Base-by-base conservation (phyloP, 768 basidiomycete species). In the Leccinum fibrillosum region DNA sequence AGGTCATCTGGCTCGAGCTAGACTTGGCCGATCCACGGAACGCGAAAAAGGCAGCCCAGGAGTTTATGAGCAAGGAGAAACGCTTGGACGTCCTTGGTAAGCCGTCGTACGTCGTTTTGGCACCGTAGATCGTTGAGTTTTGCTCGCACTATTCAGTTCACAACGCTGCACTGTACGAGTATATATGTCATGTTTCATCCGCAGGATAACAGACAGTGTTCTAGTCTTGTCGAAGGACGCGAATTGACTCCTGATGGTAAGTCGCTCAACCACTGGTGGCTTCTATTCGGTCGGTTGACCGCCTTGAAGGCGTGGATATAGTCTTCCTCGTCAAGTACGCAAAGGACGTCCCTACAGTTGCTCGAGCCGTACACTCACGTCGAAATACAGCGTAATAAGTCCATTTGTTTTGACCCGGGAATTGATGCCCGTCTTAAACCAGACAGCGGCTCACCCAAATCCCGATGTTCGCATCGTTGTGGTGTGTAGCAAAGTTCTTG, bases 401-500 rank as follows among this genome's bases (percentile, higher is more conserved):
- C 84, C 84, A 68, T 66, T 83, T 55, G 76, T 81, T 13, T 78
- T 88, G 59, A 86, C 83, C 9, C 69, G 75, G 21, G 75, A 78
- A 4, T 75, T 88, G 7, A 74, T 86, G 37, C 82, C 86, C 2
- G 65, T 86, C 2, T 64, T 88, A 49, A 72, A 70, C 42, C 68
- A 73, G 53, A 87, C 87, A 1, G 80, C 83, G 0, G 61, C 74
- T 17, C 68, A 77, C 49, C 69, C 76, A 0, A 71, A 72, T 23
- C 76, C 83, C 0, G 87, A 88, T 58, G 86, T 86, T 49, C 80
- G 86, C 17, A 76, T 89, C 13, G 76, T 87, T 10, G 78, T 82
- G 55, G 86, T 86, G 58, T 44, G 80, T 60, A 28, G 1, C 37
- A n/a, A 39, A 39, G 17, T 39, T n/a, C 17, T 39, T 17, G 9